phyloP scores from a whole-genome alignment of 495 filamentous ascomycete genomes.

The Annulohypoxylon maeteangense region DNA sequence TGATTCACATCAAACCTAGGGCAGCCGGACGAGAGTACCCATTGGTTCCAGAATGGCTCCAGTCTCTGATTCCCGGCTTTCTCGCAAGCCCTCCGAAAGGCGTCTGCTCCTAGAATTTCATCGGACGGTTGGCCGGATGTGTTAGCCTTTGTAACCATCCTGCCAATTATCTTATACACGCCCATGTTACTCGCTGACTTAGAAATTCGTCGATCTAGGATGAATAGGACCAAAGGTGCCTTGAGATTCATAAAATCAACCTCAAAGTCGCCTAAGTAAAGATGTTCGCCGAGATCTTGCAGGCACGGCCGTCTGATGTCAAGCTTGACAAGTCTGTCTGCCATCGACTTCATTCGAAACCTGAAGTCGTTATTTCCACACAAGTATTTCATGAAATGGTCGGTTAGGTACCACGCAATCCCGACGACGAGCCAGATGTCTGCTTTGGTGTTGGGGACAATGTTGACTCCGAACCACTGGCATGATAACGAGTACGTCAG shows the following conservation, averaged over 20 bases:
- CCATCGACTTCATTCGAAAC: constrained; percentile 86
- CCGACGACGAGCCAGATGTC: constrained; percentile 95
- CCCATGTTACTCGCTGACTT: constrained; percentile 87
- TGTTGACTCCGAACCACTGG: constrained; percentile 92
- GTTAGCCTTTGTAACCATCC: constrained; percentile 82
- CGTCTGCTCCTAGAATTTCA: constrained; percentile 74
- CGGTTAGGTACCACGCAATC: constrained; percentile 91
- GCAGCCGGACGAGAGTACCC: constrained; percentile 88
- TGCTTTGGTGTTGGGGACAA: constrained; percentile 79
- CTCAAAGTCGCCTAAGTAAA: constrained; percentile 83
- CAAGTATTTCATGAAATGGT: constrained; percentile 85
- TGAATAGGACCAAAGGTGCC: constrained; percentile 89
- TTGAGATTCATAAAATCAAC: constrained; percentile 92
- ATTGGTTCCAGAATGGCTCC: constrained; percentile 91
- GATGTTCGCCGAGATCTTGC: constrained; percentile 77
- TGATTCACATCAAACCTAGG: constrained; percentile 86
- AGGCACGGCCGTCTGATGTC: constrained; percentile 87
- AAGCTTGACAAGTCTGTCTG: constrained; percentile 81
- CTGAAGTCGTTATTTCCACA: constrained; percentile 95
- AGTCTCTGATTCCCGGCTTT: constrained; percentile 85
- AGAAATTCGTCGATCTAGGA: constrained; percentile 86
- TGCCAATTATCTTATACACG: constrained; percentile 83
- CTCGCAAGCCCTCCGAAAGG: constrained; percentile 85
- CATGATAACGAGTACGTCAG: constrained; percentile 86
- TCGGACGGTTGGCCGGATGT: constrained; percentile 75